Conservation (phyloP, 306 rosid species). For the Medicago ruthenica region DNA sequence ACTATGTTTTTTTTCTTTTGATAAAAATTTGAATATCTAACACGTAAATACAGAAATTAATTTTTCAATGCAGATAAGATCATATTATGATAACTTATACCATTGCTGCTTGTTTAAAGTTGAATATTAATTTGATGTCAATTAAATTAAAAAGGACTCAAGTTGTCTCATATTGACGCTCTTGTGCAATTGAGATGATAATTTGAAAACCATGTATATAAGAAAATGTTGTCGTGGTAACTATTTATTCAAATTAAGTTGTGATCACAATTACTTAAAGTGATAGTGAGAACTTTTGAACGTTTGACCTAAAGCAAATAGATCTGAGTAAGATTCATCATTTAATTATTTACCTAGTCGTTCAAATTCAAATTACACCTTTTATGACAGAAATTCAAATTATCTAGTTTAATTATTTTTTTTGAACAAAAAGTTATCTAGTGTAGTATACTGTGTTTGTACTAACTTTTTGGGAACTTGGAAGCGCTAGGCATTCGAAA, state of each 20-base stretch:
- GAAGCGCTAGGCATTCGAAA: neutral
- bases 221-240: neutral
- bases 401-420: no score
- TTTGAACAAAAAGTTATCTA: no score
- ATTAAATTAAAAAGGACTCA: no score
- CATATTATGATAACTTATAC: neutral
- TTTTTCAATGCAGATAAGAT: neutral
- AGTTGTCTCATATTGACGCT: neutral
- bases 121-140: no score
- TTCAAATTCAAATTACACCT: neutral
- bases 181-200: slow-evolving; percentile 28
- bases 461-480: slow-evolving; percentile 11
- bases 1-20: no score
- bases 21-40: no score
- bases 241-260: slow-evolving; percentile 23
- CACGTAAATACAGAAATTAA: no score
- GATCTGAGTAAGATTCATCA: neutral
- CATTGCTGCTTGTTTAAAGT: neutral
- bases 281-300: neutral
- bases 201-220: slow-evolving; percentile 10
- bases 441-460: neutral
- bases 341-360: neutral
- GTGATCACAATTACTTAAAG: slow-evolving; percentile 1
- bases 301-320: neutral
- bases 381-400: no score